Percentiles rank a stretch among this genome's conserved stretches.
Evolutionary conservation across 1,284 basidiomycete species (phyloP).

Genomic region (Sporisorium reilianum): DNA sequence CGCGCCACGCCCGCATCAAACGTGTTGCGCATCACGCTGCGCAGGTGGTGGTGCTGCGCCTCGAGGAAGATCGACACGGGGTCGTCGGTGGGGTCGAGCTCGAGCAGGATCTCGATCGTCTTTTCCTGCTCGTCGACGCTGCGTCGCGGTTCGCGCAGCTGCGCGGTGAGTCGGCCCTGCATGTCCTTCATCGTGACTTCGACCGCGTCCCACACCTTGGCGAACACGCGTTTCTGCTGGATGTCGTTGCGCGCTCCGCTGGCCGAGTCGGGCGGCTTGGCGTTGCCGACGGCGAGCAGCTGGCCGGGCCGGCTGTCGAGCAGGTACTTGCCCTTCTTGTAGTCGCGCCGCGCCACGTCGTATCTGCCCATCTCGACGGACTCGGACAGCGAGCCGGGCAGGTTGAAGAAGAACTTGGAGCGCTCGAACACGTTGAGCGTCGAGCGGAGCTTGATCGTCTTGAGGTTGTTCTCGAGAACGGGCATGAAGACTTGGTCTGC

Average conservation of each 20-base stretch:
- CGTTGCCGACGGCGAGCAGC: slow-evolving; percentile 74
- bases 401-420: slow-evolving; percentile 98
- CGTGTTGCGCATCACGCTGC: slow-evolving; percentile 80
- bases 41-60: slow-evolving; percentile 86
- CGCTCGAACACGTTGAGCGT: slow-evolving; percentile 96
- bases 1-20: slow-evolving; percentile 72
- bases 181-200: slow-evolving; percentile 95
- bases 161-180: slow-evolving; percentile 80
- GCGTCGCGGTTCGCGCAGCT: slow-evolving; percentile 82
- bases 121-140: slow-evolving; percentile 95
- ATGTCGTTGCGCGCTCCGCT: slow-evolving; percentile 44
- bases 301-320: slow-evolving; percentile 88
- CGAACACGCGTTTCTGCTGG: slow-evolving; percentile 85
- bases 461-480: slow-evolving; percentile 93
- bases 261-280: slow-evolving; percentile 30
- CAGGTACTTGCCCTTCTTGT: slow-evolving; percentile 95
- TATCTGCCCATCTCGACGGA: slow-evolving; percentile 82
- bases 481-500: slow-evolving; percentile 97
- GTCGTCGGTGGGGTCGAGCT: slow-evolving; percentile 64
- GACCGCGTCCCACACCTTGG: slow-evolving; percentile 95
- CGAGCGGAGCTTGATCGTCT: slow-evolving; percentile 89
- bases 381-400: slow-evolving; percentile 91
- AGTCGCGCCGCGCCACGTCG: slow-evolving; percentile 92
- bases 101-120: slow-evolving; percentile 81
- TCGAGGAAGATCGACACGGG: slow-evolving; percentile 96